These are phyloP conservation scores for Phytophthora citricola DNA, from an alignment of 352 stramenopile species.

Conservation along the genomic window DNA sequence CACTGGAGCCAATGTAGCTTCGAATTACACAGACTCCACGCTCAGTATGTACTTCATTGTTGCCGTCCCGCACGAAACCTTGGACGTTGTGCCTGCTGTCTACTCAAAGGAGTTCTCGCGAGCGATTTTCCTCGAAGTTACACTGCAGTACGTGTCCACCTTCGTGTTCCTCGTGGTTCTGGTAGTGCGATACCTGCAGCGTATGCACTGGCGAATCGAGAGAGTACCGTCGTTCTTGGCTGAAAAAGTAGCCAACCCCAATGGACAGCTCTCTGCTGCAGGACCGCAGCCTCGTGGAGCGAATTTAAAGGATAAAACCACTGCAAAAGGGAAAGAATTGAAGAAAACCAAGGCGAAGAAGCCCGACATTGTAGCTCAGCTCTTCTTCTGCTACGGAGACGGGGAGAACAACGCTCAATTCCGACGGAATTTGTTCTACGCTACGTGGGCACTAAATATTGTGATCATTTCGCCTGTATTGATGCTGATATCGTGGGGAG, in stretches of 20 bases:
- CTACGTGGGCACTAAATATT: slow-evolving; percentile 60
- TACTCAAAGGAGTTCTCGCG: slow-evolving; percentile 88
- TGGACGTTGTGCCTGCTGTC: slow-evolving; percentile 56
- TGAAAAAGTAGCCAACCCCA: slow-evolving; percentile 53
- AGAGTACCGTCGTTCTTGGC: slow-evolving; percentile 79
- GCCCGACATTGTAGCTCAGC: slow-evolving; percentile 68
- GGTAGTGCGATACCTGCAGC: slow-evolving; percentile 61
- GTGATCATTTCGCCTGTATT: slow-evolving; percentile 63
- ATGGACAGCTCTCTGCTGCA: slow-evolving; percentile 20
- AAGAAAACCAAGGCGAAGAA: slow-evolving; percentile 25
- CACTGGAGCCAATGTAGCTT: slow-evolving; percentile 66
- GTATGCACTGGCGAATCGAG: slow-evolving; percentile 86
- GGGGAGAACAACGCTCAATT: slow-evolving; percentile 67
- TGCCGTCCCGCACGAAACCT: slow-evolving; percentile 62
- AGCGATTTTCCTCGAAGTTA: slow-evolving; percentile 60
- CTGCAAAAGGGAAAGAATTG: slow-evolving; percentile 20
- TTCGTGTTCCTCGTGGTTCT: slow-evolving; percentile 58
- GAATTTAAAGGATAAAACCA: slow-evolving; percentile 19
- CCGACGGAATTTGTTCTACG: slow-evolving; percentile 83
- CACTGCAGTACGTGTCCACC: slow-evolving; percentile 56
- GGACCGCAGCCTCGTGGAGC: neutral
- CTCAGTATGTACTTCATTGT: slow-evolving; percentile 89
- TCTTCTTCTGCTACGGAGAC: slow-evolving; percentile 87
- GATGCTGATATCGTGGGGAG: slow-evolving; percentile 73
- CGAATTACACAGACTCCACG: slow-evolving; percentile 62